phyloP scores from a whole-genome alignment of 2,329 filamentous ascomycete genomes.

The Xylaria sp. region DNA sequence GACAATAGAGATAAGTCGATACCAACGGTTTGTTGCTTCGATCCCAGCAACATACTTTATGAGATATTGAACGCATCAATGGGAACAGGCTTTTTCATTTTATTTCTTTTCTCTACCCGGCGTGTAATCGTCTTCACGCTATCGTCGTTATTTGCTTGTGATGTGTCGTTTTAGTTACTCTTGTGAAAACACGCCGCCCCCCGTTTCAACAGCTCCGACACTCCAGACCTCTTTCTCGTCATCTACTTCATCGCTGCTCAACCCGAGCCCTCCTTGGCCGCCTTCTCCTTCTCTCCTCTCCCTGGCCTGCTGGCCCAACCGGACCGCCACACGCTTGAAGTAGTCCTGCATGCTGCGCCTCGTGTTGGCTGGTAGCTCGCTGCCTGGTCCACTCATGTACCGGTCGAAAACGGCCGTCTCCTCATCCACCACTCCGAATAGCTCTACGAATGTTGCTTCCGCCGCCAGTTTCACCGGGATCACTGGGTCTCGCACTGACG shows the following conservation, averaged over 20 bases:
- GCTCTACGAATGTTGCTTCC: conserved; percentile 90
- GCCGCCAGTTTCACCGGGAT: conserved; percentile 96
- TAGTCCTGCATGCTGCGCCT: conserved; percentile 96
- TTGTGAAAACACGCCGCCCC: conserved; percentile 67
- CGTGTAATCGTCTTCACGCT: neutral
- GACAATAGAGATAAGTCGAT: neutral
- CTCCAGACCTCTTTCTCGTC: conserved; percentile 97
- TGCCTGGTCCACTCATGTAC: conserved; percentile 77
- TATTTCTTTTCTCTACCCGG: conserved; percentile 17
- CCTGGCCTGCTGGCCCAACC: conserved; percentile 85
- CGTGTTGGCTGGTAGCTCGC: conserved; percentile 73
- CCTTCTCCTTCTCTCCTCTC: conserved; percentile 93
- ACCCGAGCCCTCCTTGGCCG: conserved; percentile 83
- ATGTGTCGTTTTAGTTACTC: conserved; percentile 42
- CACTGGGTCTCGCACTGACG: conserved; percentile 87
- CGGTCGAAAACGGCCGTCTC: conserved; percentile 90
- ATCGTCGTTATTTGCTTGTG: conserved; percentile 7
- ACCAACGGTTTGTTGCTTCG: neutral
- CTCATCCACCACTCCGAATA: conserved; percentile 90
- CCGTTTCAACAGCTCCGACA: conserved; percentile 87
- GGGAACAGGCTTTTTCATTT: neutral
- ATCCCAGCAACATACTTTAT: neutral
- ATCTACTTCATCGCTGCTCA: conserved; percentile 91
- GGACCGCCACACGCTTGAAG: conserved; percentile 90
- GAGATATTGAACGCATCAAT: neutral